phyloP scores from a whole-genome alignment of 352 stramenopile genomes.

The Phytophthora sojae region DNA sequence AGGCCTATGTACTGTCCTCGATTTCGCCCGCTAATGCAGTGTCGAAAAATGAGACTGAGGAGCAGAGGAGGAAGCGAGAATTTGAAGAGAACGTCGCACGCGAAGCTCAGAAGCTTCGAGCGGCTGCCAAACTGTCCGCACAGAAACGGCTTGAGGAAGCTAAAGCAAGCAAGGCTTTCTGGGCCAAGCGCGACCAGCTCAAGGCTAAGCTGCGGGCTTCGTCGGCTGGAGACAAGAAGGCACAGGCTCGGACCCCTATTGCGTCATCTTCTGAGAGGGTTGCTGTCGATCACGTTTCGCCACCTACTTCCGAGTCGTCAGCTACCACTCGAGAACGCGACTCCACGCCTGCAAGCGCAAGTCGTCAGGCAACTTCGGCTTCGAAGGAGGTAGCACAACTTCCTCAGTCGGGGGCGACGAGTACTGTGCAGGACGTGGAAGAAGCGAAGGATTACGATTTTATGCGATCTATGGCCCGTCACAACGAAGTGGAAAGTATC shows the following conservation, averaged over 20 bases:
- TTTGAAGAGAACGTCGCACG: constrained; percentile 71
- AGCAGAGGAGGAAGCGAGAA: constrained; percentile 54
- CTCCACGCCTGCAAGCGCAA: constrained; percentile 7
- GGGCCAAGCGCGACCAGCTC: constrained; percentile 62
- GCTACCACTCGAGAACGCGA: constrained; percentile 9
- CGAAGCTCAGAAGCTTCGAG: constrained; percentile 69
- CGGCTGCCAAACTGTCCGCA: constrained; percentile 71
- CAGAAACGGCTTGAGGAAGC: constrained; percentile 82
- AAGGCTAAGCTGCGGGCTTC: constrained; percentile 48
- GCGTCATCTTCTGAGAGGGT: constrained; percentile 10
- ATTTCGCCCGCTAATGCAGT: neutral
- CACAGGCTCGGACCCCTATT: constrained; percentile 16
- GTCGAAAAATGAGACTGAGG: constrained; percentile 38
- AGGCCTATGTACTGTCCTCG: neutral
- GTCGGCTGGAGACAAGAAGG: constrained; percentile 19
- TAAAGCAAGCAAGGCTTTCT: constrained; percentile 70
- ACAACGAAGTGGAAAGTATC: constrained; percentile 22
- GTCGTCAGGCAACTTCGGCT: constrained; percentile 4
- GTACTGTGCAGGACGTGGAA: constrained; percentile 1
- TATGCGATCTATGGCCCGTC: constrained; percentile 8
- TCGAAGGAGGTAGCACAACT: constrained; percentile 7
- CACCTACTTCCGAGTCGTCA: constrained; percentile 17
- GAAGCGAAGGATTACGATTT: constrained; percentile 19
- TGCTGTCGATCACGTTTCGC: constrained; percentile 20
- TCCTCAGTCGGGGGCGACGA: neutral